Evolutionary conservation across 352 stramenopile species (phyloP).

Genomic region (Phytopythium aichiense): DNA sequence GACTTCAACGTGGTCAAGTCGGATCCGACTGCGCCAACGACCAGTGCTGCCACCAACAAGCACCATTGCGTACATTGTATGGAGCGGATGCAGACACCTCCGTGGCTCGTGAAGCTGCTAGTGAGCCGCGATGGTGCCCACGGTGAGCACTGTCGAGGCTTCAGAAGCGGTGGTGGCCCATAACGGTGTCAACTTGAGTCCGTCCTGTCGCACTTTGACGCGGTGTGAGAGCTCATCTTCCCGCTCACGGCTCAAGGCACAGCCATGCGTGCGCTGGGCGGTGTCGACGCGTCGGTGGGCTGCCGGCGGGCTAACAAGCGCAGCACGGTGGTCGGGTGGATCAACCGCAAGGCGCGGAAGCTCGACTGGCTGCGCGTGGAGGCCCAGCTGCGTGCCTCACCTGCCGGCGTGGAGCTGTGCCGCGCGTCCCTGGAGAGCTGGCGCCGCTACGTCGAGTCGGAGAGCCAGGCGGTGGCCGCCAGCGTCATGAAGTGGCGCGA

Average conservation of each 20-base stretch:
- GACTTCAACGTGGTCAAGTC: background rate
- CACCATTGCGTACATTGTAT: too few species aligned
- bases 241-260: background rate
- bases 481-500: background rate
- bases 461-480: background rate
- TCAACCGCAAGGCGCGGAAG: constrained; percentile 1
- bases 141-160: too few species aligned
- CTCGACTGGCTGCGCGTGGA: background rate
- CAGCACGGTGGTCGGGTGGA: constrained; percentile 2
- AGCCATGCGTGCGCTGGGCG: background rate
- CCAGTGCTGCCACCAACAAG: too few species aligned
- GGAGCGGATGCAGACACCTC: too few species aligned
- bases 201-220: too few species aligned
- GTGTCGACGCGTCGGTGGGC: background rate
- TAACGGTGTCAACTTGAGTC: too few species aligned
- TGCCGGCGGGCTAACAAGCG: background rate
- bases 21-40: too few species aligned
- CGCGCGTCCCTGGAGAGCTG: background rate
- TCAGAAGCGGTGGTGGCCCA: too few species aligned
- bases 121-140: too few species aligned
- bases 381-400: background rate
- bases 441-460: background rate
- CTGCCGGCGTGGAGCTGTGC: background rate
- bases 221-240: too few species aligned
- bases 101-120: too few species aligned